Evolutionary conservation across 139 green algal species (phyloP).

Genomic region (Zygnema circumcarinatum): DNA sequence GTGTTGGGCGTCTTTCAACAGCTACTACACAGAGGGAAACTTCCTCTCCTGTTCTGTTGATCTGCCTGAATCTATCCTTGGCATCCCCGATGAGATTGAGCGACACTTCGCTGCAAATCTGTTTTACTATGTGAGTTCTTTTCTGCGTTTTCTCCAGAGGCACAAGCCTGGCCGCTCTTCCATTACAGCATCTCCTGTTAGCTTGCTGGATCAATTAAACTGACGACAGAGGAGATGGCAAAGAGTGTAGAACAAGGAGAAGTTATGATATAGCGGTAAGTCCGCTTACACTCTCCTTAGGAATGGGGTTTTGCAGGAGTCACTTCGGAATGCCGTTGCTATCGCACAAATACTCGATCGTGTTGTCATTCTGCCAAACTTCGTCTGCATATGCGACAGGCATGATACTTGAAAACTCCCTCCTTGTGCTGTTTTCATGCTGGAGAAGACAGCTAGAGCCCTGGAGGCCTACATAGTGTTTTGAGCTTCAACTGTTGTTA

Average conservation of each 20-base stretch:
- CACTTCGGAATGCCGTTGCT: constrained; percentile 33
- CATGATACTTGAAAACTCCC: not conserved
- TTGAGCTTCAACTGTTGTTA: not conserved
- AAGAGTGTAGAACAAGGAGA: not conserved
- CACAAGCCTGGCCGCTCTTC: not conserved
- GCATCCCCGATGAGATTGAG: not conserved
- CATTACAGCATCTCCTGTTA: not conserved
- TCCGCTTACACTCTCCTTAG: not conserved
- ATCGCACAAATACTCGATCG: constrained; percentile 64
- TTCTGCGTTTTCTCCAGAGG: not conserved
- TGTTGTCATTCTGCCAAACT: constrained; percentile 67
- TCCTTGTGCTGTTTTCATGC: not conserved
- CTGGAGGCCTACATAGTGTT: not conserved
- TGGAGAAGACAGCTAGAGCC: not conserved
- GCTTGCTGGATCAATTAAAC: not conserved
- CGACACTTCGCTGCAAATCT: not conserved
- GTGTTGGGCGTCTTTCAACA: no score
- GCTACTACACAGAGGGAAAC: constrained; percentile 16
- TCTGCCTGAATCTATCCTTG: not conserved
- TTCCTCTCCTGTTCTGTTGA: not conserved
- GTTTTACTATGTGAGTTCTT: not conserved
- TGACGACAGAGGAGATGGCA: no score
- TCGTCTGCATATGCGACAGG: constrained; percentile 63
- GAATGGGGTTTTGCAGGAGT: constrained; percentile 1
- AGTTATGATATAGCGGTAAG: not conserved